Conservation (phyloP, 192 early-diverging fungal genomes). For the Entomortierella chlamydospora region DNA sequence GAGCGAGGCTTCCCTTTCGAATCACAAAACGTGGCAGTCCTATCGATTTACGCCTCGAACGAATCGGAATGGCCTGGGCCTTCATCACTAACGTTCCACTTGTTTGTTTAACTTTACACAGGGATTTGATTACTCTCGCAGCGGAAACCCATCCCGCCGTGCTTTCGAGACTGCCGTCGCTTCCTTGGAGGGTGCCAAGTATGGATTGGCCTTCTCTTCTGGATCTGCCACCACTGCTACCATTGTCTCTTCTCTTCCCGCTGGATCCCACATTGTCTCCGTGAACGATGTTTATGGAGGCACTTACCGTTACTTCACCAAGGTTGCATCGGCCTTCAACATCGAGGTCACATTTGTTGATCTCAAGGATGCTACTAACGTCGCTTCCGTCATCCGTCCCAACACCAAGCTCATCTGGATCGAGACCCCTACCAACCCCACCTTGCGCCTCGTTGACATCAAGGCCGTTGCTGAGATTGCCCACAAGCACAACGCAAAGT, state of each 20-base stretch:
- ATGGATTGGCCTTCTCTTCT: slow-evolving; percentile 86
- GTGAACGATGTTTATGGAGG: slow-evolving; percentile 94
- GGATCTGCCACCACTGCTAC: slow-evolving; percentile 90
- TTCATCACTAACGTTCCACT: not conserved
- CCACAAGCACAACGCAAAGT: slow-evolving; percentile 70
- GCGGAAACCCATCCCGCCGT: slow-evolving; percentile 82
- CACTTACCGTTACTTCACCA: slow-evolving; percentile 89
- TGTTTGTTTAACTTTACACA: slow-evolving; percentile 5
- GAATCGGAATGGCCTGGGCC: too few species aligned
- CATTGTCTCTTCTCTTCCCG: slow-evolving; percentile 74
- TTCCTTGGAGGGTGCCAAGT: slow-evolving; percentile 89
- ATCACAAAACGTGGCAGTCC: too few species aligned
- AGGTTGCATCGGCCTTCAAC: slow-evolving; percentile 76
- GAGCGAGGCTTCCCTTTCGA: too few species aligned
- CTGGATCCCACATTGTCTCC: slow-evolving; percentile 82
- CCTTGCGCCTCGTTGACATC: slow-evolving; percentile 85
- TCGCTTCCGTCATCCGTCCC: slow-evolving; percentile 70
- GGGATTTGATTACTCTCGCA: slow-evolving; percentile 86
- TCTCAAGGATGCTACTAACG: slow-evolving; percentile 72
- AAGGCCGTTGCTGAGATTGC: slow-evolving; percentile 71
- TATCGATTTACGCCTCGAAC: not conserved
- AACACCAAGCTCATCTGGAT: slow-evolving; percentile 90
- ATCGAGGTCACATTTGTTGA: slow-evolving; percentile 85
- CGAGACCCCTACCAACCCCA: slow-evolving; percentile 92
- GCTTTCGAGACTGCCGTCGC: slow-evolving; percentile 90